phyloP scores from a whole-genome alignment of 208 protist genomes.

The Leishmania tarentolae region DNA sequence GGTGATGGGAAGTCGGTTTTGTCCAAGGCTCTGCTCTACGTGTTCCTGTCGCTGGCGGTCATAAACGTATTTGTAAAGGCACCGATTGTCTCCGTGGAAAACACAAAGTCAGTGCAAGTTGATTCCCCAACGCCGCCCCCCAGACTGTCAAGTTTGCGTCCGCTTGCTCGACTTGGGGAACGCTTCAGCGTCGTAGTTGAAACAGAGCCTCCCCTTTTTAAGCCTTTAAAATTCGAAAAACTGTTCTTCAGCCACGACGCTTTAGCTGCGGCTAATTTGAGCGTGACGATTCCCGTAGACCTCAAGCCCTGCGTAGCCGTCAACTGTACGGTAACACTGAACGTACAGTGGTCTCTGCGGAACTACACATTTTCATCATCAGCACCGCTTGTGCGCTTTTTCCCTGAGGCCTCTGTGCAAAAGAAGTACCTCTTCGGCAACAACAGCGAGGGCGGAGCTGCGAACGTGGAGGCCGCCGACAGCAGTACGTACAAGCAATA shows the following conservation, averaged over 20 bases:
- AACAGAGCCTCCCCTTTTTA: constrained; percentile 30
- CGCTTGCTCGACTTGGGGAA: constrained; percentile 28
- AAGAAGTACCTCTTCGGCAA: constrained; percentile 34
- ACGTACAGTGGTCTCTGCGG: constrained; percentile 30
- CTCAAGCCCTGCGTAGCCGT: constrained; percentile 22
- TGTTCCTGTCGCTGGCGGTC: constrained; percentile 12
- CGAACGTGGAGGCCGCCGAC: not conserved
- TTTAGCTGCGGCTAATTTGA: constrained; percentile 11
- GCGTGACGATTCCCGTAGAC: constrained; percentile 28
- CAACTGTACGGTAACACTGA: constrained; percentile 34
- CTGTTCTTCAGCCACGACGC: constrained; percentile 29
- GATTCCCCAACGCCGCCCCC: not conserved
- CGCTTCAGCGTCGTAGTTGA: constrained; percentile 28
- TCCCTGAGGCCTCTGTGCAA: constrained; percentile 21
- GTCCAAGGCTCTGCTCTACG: constrained; percentile 23
- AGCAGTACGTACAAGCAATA: constrained; percentile 25
- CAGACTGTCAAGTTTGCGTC: constrained; percentile 11
- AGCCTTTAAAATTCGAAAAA: constrained; percentile 28
- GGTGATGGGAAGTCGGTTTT: constrained; percentile 8
- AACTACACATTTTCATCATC: constrained; percentile 19
- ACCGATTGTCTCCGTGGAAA: not conserved
- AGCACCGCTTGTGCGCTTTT: constrained; percentile 30
- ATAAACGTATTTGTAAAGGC: constrained; percentile 23
- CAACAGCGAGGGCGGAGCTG: constrained; percentile 7
- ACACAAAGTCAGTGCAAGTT: not conserved